Base-by-base conservation (phyloP, 495 filamentous ascomycete genomes). In the Penicillium paradoxum region DNA sequence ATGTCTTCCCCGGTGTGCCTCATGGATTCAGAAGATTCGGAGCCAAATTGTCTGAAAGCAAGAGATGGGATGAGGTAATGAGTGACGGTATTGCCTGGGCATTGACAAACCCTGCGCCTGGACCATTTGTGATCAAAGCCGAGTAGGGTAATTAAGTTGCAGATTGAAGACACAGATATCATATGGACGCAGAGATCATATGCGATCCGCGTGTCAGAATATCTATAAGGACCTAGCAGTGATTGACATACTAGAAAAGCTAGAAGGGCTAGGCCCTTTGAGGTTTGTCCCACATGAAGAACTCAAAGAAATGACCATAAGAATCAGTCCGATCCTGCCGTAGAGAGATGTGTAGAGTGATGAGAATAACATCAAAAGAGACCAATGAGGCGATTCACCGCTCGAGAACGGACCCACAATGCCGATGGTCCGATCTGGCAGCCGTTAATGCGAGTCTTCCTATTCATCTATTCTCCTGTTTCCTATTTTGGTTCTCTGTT, bases 11-110 rank as follows among this genome's bases (percentile, higher is more conserved):
- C n/a, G 75, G 73, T 0, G 54, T 78, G 9, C 74, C 75, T 19
- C 75, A 79, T 66, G 74, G 69, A 8, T 79, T 77, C 52, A 54
- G 76, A 24, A 54, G 69, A 2, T 68, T 62, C 45, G 69, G 64
- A 13, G 62, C 69, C 9, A 59, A 58, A 25, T 36, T 78, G 41
- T 55, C 67, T 3, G 64, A 59, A 8, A 64, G 53, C 15, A 59
- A 67, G 56, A 58, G 51, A 14, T 79, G 74, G 74, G 75, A 79
- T 49, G 45, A 68, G 39, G 67, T 74, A 1, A 66, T 74, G 47
- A 65, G 61, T 22, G 45, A 67, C 0, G 75, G 72, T 0, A 77
- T 78, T 49, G 27, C 54, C 10, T 78, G 71, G 70, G 68, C 65
- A 2, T 44, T 77, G 51, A 30, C 46, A n/a, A 64, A 64, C 15